Percentiles rank a stretch among this genome's conserved stretches.
phyloP scores from a whole-genome alignment of 2,329 filamentous ascomycete species.

The Botryotinia narcissicola region DNA sequence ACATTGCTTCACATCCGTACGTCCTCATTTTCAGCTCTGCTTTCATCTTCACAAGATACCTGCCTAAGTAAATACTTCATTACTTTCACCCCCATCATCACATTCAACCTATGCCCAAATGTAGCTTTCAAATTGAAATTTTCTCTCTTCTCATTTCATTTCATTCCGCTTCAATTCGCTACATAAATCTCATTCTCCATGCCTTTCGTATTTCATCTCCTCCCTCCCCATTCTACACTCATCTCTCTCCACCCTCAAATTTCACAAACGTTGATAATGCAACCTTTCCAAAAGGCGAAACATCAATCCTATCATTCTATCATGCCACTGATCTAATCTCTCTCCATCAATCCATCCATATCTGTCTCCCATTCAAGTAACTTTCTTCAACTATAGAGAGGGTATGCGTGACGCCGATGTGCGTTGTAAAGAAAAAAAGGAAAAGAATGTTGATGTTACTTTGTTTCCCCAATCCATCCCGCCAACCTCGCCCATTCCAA shows the following conservation, averaged over 20 bases:
- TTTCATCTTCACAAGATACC: too few species aligned
- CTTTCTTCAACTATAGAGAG: neutral
- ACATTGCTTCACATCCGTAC: too few species aligned
- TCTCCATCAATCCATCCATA: neutral
- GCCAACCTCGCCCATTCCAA: neutral
- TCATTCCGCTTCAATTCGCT: neutral
- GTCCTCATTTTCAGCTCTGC: too few species aligned
- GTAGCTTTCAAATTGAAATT: neutral
- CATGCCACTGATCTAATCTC: neutral
- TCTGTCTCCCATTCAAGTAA: neutral
- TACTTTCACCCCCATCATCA: neutral
- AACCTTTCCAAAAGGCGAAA: constrained; percentile 3
- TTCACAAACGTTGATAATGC: neutral
- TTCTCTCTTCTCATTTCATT: neutral
- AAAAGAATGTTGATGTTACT: neutral
- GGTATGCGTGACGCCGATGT: neutral
- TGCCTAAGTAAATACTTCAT: neutral
- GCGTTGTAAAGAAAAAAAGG: too few species aligned
- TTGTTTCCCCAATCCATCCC: neutral
- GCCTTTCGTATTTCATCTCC: neutral
- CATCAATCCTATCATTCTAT: neutral
- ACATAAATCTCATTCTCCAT: neutral
- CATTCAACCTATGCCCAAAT: neutral
- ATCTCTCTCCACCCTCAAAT: neutral
- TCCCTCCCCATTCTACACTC: neutral